A percentile compares a stretch with the other conserved stretches of the same genome.
phyloP scores from a whole-genome alignment of 148 eudicot species.

The Suaeda aralocaspica region DNA sequence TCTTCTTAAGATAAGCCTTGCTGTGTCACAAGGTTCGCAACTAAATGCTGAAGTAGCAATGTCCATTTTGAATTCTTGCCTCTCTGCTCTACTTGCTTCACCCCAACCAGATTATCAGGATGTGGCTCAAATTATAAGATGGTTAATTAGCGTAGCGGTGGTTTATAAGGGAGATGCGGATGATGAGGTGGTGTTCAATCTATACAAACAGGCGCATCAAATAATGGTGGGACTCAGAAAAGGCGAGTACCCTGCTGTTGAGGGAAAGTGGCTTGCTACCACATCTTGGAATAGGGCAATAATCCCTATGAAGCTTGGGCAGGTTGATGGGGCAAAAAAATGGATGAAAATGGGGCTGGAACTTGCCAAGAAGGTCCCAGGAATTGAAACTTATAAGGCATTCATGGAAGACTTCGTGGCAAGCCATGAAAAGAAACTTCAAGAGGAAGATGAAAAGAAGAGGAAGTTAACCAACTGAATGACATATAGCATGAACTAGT shows the following conservation, averaged over 20 bases:
- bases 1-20: conserved; percentile 75
- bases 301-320: conserved; percentile 63
- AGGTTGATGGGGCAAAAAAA: conserved; percentile 57
- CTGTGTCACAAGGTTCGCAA: conserved; percentile 63
- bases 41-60: conserved; percentile 72
- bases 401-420: conserved; percentile 83
- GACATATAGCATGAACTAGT: background rate
- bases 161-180: conserved; percentile 59
- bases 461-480: conserved; percentile 3
- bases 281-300: conserved; percentile 98
- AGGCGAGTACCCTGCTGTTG: conserved; percentile 74
- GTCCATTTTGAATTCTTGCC: conserved; percentile 57
- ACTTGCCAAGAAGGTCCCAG: conserved; percentile 71
- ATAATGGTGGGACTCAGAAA: conserved; percentile 92
- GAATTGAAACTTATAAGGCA: conserved; percentile 61
- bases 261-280: conserved; percentile 92
- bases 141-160: conserved; percentile 45
- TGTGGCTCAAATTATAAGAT: conserved; percentile 60
- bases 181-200: conserved; percentile 52
- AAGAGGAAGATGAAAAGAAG: conserved; percentile 25
- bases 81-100: conserved; percentile 63
- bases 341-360: conserved; percentile 89
- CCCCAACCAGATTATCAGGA: conserved; percentile 65
- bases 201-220: conserved; percentile 78
- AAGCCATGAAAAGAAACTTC: conserved; percentile 48